Evolutionary conservation across 495 filamentous ascomycete species (phyloP).

Genomic region (Tirmania nivea): DNA sequence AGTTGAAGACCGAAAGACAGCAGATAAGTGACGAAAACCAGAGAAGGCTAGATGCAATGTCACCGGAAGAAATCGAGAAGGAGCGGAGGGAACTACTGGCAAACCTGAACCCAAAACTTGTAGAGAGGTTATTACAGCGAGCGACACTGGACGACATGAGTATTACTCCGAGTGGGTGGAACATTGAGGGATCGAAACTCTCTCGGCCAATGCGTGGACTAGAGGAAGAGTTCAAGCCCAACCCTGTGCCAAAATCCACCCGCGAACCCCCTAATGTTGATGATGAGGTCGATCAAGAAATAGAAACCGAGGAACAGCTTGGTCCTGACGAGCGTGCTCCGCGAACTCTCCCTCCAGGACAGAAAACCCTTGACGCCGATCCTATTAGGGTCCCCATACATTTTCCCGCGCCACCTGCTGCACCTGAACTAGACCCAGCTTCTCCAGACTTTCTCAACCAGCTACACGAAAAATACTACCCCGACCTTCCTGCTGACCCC

Average conservation of each 20-base stretch:
- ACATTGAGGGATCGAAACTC: not conserved
- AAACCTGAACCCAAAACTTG: constrained; percentile 42
- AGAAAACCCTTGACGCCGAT: constrained; percentile 1
- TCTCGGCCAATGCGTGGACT: constrained; percentile 22
- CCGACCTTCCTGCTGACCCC: constrained; percentile 61
- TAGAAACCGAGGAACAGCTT: not conserved
- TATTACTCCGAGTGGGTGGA: constrained; percentile 1
- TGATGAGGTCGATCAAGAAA: not conserved
- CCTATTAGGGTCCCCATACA: constrained; percentile 36
- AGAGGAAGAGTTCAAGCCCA: not conserved
- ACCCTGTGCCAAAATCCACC: not conserved
- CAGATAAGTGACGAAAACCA: constrained; percentile 66
- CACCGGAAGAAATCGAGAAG: constrained; percentile 51
- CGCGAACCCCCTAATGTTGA: not conserved
- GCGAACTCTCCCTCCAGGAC: not conserved
- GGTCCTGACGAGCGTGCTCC: constrained; percentile 2
- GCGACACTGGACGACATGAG: constrained; percentile 51
- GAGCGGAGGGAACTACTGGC: constrained; percentile 54
- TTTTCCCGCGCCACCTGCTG: constrained; percentile 26
- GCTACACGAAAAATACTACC: constrained; percentile 84
- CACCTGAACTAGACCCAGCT: constrained; percentile 51
- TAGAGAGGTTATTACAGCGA: constrained; percentile 56
- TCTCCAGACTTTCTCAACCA: constrained; percentile 61
- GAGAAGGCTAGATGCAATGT: constrained; percentile 55
- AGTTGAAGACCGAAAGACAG: constrained; percentile 31